phyloP scores from a whole-genome alignment of 1,139 yeast species.

The Kodamaea fungicola region DNA sequence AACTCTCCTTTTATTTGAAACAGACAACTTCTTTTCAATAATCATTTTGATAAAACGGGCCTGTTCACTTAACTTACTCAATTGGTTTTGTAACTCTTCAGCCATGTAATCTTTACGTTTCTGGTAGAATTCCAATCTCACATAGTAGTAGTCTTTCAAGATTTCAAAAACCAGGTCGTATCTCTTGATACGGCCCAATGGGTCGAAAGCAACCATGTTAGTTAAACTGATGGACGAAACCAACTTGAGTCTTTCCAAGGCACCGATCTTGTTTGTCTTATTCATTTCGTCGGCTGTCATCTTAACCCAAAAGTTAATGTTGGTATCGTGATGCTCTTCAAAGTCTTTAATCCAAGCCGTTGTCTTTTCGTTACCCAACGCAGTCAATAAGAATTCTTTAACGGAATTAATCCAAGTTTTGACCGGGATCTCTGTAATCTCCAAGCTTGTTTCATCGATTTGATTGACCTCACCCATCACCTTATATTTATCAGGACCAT shows the following conservation, averaged over 20 bases:
- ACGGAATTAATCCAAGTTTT: conserved; percentile 89
- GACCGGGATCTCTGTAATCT: conserved; percentile 90
- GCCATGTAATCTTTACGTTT: conserved; percentile 82
- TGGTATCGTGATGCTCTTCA: conserved; percentile 89
- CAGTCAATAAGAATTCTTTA: conserved; percentile 78
- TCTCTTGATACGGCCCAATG: conserved; percentile 83
- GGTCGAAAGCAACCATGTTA: conserved; percentile 96
- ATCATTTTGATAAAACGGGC: conserved; percentile 91
- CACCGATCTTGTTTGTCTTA: conserved; percentile 68
- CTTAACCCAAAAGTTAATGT: conserved; percentile 74
- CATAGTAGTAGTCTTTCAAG: conserved; percentile 75
- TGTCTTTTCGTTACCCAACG: conserved; percentile 70
- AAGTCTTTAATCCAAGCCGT: conserved; percentile 90
- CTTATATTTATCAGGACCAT: conserved; percentile 64
- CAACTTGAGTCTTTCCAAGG: conserved; percentile 80
- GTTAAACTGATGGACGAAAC: conserved; percentile 63
- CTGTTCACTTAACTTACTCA: conserved; percentile 73
- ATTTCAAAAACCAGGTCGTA: conserved; percentile 77
- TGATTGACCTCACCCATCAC: conserved; percentile 80
- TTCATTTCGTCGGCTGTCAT: conserved; percentile 79
- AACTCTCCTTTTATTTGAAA: conserved; percentile 72
- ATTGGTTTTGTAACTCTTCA: conserved; percentile 65
- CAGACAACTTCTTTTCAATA: conserved; percentile 65
- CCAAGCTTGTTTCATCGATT: conserved; percentile 74
- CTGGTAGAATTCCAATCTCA: conserved; percentile 87